These are phyloP conservation scores for Kluyveromyces lactis DNA, from an alignment of 805 yeast species.

Conservation along the genomic window DNA sequence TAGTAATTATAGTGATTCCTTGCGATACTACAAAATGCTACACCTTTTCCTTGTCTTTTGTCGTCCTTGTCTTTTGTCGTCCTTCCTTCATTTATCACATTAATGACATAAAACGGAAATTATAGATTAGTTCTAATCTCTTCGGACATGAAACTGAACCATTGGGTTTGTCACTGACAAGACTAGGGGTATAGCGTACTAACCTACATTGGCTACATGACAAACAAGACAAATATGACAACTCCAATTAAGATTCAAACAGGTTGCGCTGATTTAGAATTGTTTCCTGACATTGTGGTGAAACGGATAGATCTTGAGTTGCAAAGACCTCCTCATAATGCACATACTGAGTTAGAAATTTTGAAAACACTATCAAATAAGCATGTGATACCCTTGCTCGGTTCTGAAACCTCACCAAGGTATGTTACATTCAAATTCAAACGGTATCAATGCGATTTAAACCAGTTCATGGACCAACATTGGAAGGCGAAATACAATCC, in stretches of 20 bases:
- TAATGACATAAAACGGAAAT: no score
- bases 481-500: constrained; percentile 9
- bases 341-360: constrained; percentile 17
- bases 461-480: constrained; percentile 6
- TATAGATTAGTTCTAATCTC: no score
- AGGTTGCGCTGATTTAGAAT: constrained; percentile 2
- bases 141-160: no score
- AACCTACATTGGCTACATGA: no score
- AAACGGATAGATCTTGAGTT: constrained; percentile 2
- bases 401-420: constrained; percentile 3
- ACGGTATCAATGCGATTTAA: constrained; percentile 6
- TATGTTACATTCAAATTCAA: constrained; percentile 8
- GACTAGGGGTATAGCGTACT: no score
- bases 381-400: constrained; percentile 16
- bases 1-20: no score
- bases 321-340: constrained; percentile 23
- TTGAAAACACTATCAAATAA: constrained; percentile 10
- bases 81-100: no score
- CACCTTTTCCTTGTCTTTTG: no score
- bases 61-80: no score
- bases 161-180: no score
- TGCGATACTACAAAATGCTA: no score
- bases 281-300: not conserved
- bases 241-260: constrained; percentile 1
- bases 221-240: no score